Evolutionary conservation across 1,284 basidiomycete genomes (phyloP).

Genomic region (Ustilago vetiveriae): DNA sequence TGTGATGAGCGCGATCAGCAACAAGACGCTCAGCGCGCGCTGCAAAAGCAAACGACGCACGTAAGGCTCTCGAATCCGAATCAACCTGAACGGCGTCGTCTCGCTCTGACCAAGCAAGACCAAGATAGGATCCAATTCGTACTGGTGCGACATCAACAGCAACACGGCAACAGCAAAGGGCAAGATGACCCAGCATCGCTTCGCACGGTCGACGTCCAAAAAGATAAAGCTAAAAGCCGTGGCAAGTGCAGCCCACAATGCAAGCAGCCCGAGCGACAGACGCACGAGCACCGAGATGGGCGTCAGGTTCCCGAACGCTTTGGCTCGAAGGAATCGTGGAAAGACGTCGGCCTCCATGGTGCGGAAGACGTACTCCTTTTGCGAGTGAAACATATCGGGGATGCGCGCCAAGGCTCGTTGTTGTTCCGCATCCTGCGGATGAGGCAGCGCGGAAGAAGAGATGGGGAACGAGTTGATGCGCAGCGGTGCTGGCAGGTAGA

Average conservation of each 20-base stretch:
- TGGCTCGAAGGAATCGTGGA: slow-evolving; percentile 86
- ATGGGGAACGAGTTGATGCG: slow-evolving; percentile 69
- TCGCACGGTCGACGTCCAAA: slow-evolving; percentile 87
- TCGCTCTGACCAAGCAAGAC: slow-evolving; percentile 68
- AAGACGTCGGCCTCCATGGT: slow-evolving; percentile 98
- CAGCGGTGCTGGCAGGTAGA: slow-evolving; percentile 79
- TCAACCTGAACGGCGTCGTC: slow-evolving; percentile 83
- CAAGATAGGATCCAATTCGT: slow-evolving; percentile 89
- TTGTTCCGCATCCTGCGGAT: slow-evolving; percentile 74
- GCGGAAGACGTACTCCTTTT: slow-evolving; percentile 94
- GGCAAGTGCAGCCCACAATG: slow-evolving; percentile 90
- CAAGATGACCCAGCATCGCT: slow-evolving; percentile 94
- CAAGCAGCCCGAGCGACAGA: slow-evolving; percentile 79
- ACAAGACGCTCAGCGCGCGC: slow-evolving; percentile 81
- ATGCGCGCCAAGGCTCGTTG: slow-evolving; percentile 83
- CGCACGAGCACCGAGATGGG: slow-evolving; percentile 83
- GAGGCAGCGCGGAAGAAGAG: slow-evolving; percentile 74
- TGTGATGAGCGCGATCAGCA: slow-evolving; percentile 76
- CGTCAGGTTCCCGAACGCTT: slow-evolving; percentile 96
- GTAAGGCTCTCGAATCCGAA: slow-evolving; percentile 88
- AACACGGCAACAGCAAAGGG: slow-evolving; percentile 91
- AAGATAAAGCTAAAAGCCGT: slow-evolving; percentile 91
- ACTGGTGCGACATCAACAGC: slow-evolving; percentile 90
- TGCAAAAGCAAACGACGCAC: slow-evolving; percentile 87
- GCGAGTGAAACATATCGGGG: slow-evolving; percentile 94